A percentile compares a stretch with the other conserved stretches of the same genome.
Evolutionary conservation across 75 land plant genomes (phyloP).

Genomic region (Chamaecyparis obtusa): DNA sequence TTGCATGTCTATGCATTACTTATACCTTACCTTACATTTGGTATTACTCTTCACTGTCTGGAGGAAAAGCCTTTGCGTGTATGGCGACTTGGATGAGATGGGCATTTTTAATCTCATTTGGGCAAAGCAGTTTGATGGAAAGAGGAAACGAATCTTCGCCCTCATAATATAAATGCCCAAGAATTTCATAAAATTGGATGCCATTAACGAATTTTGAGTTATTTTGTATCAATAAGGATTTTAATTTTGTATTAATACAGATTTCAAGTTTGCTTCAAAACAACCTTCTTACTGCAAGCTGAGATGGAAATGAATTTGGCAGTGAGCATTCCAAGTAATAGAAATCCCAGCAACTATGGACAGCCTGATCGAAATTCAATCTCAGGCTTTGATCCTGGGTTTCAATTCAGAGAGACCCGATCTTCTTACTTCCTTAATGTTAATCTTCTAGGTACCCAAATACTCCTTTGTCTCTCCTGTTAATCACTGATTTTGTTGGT

Average conservation of each 20-base stretch:
- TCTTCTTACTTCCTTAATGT: background rate
- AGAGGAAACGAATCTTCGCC: background rate
- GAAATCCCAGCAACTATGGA: background rate
- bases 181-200: background rate
- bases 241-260: too few relatives aligned
- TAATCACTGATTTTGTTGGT: too few relatives aligned
- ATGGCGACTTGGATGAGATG: background rate
- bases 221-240: too few relatives aligned
- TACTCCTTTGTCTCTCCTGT: background rate
- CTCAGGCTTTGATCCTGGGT: background rate
- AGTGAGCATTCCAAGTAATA: background rate
- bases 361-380: background rate
- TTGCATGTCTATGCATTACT: background rate
- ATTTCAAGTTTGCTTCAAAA: background rate
- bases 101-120: background rate
- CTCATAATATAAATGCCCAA: background rate
- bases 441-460: background rate
- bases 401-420: background rate
- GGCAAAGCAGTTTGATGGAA: background rate
- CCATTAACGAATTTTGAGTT: background rate
- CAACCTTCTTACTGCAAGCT: background rate
- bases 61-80: background rate
- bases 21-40: background rate
- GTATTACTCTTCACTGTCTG: background rate
- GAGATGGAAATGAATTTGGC: background rate